phyloP scores from a whole-genome alignment of 2,329 filamentous ascomycete genomes.

The Neonectria punicea region DNA sequence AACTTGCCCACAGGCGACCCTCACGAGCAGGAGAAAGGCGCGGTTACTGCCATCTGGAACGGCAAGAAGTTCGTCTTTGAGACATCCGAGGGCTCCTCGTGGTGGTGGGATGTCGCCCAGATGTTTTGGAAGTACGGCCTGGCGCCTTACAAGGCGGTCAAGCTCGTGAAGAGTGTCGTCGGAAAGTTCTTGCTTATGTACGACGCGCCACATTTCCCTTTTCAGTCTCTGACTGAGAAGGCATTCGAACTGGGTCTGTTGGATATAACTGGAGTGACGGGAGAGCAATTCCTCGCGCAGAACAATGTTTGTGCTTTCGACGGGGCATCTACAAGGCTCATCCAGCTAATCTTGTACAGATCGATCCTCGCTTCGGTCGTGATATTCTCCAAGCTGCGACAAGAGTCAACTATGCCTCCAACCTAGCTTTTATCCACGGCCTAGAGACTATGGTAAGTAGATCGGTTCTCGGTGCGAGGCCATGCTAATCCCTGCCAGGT shows the following conservation, averaged over 20 bases:
- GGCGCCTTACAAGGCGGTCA: constrained; percentile 78
- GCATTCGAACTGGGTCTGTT: constrained; percentile 75
- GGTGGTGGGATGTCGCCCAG: constrained; percentile 84
- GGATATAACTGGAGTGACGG: constrained; percentile 75
- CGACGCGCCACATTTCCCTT: constrained; percentile 84
- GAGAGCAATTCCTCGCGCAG: constrained; percentile 74
- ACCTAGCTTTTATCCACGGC: constrained; percentile 86
- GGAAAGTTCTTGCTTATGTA: constrained; percentile 84
- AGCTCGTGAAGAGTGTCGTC: constrained; percentile 77
- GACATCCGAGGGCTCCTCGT: constrained; percentile 66
- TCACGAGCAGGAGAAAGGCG: constrained; percentile 59
- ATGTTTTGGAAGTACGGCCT: constrained; percentile 87
- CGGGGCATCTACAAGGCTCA: neutral
- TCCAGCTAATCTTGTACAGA: constrained; percentile 48
- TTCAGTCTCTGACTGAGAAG: constrained; percentile 76
- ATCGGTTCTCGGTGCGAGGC: no score
- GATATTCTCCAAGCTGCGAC: constrained; percentile 93
- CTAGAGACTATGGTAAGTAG: constrained; percentile 79
- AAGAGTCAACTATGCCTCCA: constrained; percentile 94
- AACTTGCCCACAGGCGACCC: constrained; percentile 68
- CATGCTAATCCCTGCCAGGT: constrained; percentile 58
- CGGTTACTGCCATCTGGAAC: constrained; percentile 84
- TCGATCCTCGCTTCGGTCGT: constrained; percentile 73
- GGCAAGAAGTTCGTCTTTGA: constrained; percentile 78
- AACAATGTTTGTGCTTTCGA: constrained; percentile 61